phyloP scores from a whole-genome alignment of 805 yeast species.

The Metschnikowia peoriensis region DNA sequence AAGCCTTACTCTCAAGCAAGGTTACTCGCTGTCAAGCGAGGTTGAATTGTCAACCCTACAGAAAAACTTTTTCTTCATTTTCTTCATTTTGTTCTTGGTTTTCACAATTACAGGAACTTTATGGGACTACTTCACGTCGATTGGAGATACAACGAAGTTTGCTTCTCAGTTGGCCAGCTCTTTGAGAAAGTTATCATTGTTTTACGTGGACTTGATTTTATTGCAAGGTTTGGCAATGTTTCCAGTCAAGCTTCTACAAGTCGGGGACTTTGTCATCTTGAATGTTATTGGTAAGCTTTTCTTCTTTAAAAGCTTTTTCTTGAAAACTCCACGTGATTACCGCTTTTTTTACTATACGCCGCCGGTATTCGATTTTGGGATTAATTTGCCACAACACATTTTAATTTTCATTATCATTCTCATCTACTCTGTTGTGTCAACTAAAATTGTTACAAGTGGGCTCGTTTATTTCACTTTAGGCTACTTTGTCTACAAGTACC shows the following conservation, averaged over 20 bases:
- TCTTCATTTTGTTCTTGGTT: conserved; percentile 59
- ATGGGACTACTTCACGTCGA: conserved; percentile 55
- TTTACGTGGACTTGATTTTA: conserved; percentile 59
- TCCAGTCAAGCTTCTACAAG: conserved; percentile 54
- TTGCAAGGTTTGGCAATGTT: conserved; percentile 70
- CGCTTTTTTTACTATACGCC: conserved; percentile 54
- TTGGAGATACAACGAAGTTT: conserved; percentile 57
- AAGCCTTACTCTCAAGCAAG: conserved; percentile 50
- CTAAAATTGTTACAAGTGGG: conserved; percentile 59
- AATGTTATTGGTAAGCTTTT: conserved; percentile 39
- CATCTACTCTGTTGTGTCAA: conserved; percentile 59
- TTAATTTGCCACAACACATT: conserved; percentile 61
- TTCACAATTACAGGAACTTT: conserved; percentile 62
- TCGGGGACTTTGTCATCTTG: conserved; percentile 50
- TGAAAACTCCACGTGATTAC: conserved; percentile 52
- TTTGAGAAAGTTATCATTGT: conserved; percentile 49
- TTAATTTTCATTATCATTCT: conserved; percentile 56
- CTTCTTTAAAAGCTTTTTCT: conserved; percentile 37
- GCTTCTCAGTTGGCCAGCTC: conserved; percentile 56
- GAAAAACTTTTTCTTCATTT: conserved; percentile 59
- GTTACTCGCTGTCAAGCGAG: conserved; percentile 55
- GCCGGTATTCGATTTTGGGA: conserved; percentile 58
- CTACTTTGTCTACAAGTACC: conserved; percentile 60
- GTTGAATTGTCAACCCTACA: conserved; percentile 55
- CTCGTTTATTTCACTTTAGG: conserved; percentile 55